Base-by-base conservation (phyloP, 805 yeast genomes). In the Brettanomyces bruxellensis region DNA sequence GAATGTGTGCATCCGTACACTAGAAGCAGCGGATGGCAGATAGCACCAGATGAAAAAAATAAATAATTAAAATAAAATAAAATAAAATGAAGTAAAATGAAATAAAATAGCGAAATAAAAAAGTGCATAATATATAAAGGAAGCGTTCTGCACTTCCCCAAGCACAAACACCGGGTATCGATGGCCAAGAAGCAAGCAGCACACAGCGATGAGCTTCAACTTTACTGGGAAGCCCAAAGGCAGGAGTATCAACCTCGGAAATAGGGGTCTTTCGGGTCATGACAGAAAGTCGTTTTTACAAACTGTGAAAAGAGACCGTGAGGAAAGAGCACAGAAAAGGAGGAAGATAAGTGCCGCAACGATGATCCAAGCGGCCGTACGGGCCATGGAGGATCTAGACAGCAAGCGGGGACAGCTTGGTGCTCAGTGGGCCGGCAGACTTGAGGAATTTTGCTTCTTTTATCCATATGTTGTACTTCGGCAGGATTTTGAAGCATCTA, bases 241-340 rank as follows among this genome's bases (percentile, higher is more conserved):
- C 41, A 48, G 68, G 44, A 58, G 56, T 38, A 76, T 84, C 50
- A 85, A 91, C 68, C 71, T 78, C 61, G 62, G 62, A 55, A 56
- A 56, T 40, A 47, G 68, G 23, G 49, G 47, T 13, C 49, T 59
- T 24, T 14, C 45, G 6, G 47, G 62, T 45, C 45, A 64, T 50
- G 56, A 72, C 60, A 62, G 70, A 49, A 54, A 67, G 47, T 61
- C 73, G 53, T 69, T 73, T 44, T 64, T 91, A n/a, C 76, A 75
- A 48, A 79, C 76, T 51, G 81, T 95, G 4, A 77, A 78, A 53
- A 66, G 66, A 37, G 88, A 86, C 50, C 70, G 97, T 37, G 72
- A 70, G 48, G 73, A 72, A 49, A 73, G 97, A 47, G 89, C 85
- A 47, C 60, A 66, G 32, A 72, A 67, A 13, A 70, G 86, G 23